Base-by-base conservation (phyloP, 768 basidiomycete species). In the Boletellus ananas region DNA sequence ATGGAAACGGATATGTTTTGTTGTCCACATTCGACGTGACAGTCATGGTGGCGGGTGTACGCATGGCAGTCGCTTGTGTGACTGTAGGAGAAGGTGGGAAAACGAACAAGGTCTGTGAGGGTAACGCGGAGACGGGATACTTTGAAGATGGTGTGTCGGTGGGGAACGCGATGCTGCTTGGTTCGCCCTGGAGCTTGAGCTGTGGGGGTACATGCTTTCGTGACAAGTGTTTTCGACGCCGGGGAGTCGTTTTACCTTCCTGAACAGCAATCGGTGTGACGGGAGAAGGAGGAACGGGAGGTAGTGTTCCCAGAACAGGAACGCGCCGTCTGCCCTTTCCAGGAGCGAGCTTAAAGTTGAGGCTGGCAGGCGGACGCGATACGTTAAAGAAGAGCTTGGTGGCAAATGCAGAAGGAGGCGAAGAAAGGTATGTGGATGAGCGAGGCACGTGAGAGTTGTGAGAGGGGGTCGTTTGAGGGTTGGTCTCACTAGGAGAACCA, bases 51-150 rank as follows among this genome's bases (percentile, higher is more conserved):
- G 88, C 87, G 23, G 90, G 87, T 45, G 85, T 89, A 34, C 70
- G 67, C 45, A 77, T 78, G 39, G 81, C 74, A 59, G 74, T 75
- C 62, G 58, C 25, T 27, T 56, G 54, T 72, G 59, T 41, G 75
- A 81, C 42, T 7, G 66, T 76, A 68, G 80, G 88, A 5, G 89
- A 91, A 29, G 90, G 88, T 1, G 90, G 90, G 62, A 92, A 92
- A 34, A 92, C 84, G 58, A 92, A 91, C 40, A 92, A 74, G 0
- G 90, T 92, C 63, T 92, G 90, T 2, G 89, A 88, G 29, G 87
- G 85, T 31, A 84, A 78, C 47, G 60, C 62, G 21, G 68, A 56
- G 27, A 62, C 55, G n/a, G 58, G 51, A 47, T 61, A 61, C 45
- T 63, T 66, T 18, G 47, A 51, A 51, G 52, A 47, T 40, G 48